A percentile compares a stretch with the other conserved stretches of the same genome.
Evolutionary conservation across 805 yeast genomes (phyloP).

Genomic region (Kuraishia hungarica): DNA sequence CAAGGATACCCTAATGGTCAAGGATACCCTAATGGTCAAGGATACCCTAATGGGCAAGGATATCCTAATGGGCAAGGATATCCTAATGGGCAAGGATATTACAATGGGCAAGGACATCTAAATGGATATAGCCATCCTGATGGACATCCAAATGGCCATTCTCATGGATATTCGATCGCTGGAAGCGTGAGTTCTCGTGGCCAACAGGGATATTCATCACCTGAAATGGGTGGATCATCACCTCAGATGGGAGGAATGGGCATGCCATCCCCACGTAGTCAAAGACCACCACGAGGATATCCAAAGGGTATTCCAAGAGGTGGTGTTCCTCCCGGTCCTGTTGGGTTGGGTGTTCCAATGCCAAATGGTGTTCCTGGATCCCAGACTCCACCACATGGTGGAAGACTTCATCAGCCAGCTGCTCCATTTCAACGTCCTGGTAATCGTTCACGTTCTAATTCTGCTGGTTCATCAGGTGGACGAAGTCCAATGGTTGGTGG

Average conservation of each 20-base stretch:
- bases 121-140: background rate
- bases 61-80: background rate
- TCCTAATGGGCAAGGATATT: background rate
- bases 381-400: constrained; percentile 2
- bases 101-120: background rate
- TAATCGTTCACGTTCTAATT: constrained; percentile 1
- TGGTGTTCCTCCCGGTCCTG: background rate
- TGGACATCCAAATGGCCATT: background rate
- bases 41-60: background rate
- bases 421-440: background rate
- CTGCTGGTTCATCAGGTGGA: background rate
- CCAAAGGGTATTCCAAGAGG: background rate
- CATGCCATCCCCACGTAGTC: background rate
- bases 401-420: background rate
- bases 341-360: too few relatives aligned
- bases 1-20: background rate
- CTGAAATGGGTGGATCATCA: background rate
- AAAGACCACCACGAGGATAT: background rate
- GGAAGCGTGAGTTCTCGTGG: background rate
- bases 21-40: too few relatives aligned
- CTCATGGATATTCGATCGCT: background rate
- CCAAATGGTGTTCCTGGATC: background rate
- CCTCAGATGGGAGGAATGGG: background rate
- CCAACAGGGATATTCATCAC: background rate
- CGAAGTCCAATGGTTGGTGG: background rate